These are phyloP conservation scores for Suillus bovinus DNA, from an alignment of 768 basidiomycete species.

Conservation along the genomic window DNA sequence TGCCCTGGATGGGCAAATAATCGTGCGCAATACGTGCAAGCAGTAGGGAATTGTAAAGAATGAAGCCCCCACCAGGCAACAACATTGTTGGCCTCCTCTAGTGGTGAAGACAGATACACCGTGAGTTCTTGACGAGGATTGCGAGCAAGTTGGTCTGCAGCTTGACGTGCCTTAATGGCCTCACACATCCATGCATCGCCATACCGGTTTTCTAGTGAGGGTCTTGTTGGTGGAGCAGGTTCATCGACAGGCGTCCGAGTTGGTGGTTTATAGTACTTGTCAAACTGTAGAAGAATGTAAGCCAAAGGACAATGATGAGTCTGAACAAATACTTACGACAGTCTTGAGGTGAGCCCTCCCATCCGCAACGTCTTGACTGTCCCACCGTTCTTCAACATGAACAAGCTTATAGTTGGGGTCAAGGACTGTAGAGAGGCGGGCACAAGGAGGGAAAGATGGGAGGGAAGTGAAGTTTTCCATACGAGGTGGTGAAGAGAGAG, in stretches of 20 bases:
- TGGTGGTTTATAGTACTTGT: neutral
- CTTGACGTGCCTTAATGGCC: neutral
- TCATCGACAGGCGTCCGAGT: neutral
- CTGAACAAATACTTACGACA: too few relatives aligned
- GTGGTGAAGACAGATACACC: neutral
- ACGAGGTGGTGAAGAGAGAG: too few relatives aligned
- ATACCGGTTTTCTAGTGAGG: neutral
- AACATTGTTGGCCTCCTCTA: neutral
- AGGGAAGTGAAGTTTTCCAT: too few relatives aligned
- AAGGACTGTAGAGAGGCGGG: too few relatives aligned
- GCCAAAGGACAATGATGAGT: too few relatives aligned
- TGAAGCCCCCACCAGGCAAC: constrained; percentile 1
- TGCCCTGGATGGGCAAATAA: neutral
- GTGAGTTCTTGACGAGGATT: neutral
- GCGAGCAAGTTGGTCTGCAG: neutral
- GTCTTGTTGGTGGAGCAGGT: neutral
- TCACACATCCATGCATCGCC: neutral
- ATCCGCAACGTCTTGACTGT: too few relatives aligned
- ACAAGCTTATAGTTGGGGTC: too few relatives aligned
- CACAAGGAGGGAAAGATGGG: too few relatives aligned
- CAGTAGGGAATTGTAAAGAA: neutral
- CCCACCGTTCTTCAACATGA: too few relatives aligned
- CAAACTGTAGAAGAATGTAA: neutral
- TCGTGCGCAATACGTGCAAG: neutral
- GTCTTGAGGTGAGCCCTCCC: too few relatives aligned